phyloP scores from a whole-genome alignment of 2,329 filamentous ascomycete species.

The Plectosphaerella cucumerina region DNA sequence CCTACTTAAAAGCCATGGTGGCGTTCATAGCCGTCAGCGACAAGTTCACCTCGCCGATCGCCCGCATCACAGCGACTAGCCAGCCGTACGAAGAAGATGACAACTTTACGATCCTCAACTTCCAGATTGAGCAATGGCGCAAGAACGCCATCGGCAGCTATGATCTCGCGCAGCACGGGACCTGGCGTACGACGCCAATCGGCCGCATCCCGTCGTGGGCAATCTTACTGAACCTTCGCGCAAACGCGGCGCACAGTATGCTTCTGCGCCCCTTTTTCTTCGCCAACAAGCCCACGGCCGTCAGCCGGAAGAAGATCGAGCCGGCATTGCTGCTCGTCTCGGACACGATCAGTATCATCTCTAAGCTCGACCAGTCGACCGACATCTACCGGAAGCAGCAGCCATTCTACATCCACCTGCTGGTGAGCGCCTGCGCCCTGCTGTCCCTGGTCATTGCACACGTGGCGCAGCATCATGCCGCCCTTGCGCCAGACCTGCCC shows the following conservation, averaged over 20 bases:
- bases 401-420: conserved; percentile 7
- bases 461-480: not conserved
- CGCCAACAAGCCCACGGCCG: not conserved
- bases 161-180: not conserved
- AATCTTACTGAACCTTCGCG: conserved; percentile 6
- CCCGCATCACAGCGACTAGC: conserved; percentile 6
- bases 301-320: conserved; percentile 5
- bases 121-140: conserved; percentile 17
- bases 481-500: not conserved
- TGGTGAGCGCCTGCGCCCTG: conserved; percentile 7
- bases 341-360: not conserved
- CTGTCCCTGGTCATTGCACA: conserved; percentile 4
- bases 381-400: conserved; percentile 8
- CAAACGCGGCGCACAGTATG: conserved; percentile 6
- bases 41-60: conserved; percentile 13
- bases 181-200: not conserved
- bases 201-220: conserved; percentile 7
- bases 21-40: conserved; percentile 15
- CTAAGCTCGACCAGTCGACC: conserved; percentile 4
- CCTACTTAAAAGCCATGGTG: conserved; percentile 15
- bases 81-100: conserved; percentile 18
- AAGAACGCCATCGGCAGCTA: conserved; percentile 4
- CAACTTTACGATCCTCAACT: conserved; percentile 21
- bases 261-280: conserved; percentile 10
- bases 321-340: conserved; percentile 1